Evolutionary conservation across 1,139 yeast genomes (phyloP).

Genomic region (Saccharomyces hybrid): DNA sequence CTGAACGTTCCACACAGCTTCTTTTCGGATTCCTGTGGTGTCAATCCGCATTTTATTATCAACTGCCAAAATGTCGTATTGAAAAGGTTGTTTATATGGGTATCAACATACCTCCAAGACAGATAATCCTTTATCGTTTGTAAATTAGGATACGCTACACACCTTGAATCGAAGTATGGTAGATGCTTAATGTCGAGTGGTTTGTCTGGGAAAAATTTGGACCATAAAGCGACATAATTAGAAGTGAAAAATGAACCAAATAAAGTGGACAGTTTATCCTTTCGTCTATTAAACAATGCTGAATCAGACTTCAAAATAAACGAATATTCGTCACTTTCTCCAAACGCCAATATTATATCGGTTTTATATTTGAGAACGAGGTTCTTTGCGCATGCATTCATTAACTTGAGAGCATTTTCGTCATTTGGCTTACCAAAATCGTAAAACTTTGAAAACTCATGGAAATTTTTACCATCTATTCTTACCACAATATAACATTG

Average conservation of each 20-base stretch:
- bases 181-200: constrained; percentile 39
- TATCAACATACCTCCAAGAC: constrained; percentile 94
- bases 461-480: constrained; percentile 92
- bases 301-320: constrained; percentile 62
- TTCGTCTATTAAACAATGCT: constrained; percentile 70
- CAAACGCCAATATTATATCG: constrained; percentile 77
- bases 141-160: constrained; percentile 71
- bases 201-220: constrained; percentile 44
- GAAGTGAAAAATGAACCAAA: constrained; percentile 80
- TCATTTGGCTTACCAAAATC: constrained; percentile 85
- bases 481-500: constrained; percentile 77
- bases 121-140: constrained; percentile 67
- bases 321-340: constrained; percentile 92
- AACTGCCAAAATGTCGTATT: constrained; percentile 90
- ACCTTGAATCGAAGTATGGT: constrained; percentile 89
- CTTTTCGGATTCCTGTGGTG: constrained; percentile 73
- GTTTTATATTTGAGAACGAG: constrained; percentile 46
- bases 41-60: constrained; percentile 60
- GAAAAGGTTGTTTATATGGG: constrained; percentile 89
- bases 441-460: constrained; percentile 68
- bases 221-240: constrained; percentile 65
- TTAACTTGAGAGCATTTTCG: constrained; percentile 58
- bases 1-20: constrained; percentile 62
- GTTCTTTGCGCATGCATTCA: constrained; percentile 72
- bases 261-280: constrained; percentile 65